Evolutionary conservation across 805 yeast genomes (phyloP), one percentile per base, ranked within the genome.

Genomic region (Candida endomychidarum): DNA sequence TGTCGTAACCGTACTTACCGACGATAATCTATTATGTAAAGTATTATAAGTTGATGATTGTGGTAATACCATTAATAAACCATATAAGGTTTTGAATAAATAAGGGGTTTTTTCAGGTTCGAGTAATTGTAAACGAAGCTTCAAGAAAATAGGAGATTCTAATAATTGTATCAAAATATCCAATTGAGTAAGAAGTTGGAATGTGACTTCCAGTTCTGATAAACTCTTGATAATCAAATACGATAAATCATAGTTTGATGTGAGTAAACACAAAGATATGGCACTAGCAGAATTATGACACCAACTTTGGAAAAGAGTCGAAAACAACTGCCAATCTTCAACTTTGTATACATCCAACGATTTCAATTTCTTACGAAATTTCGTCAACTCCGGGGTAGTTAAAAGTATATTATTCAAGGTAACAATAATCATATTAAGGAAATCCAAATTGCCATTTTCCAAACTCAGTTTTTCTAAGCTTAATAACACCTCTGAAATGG

Each of bases 61-160:
- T 0, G 99, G 99, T 36, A 93, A 63, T 4, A 93, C 72, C 99
- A 93, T 93, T 43, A 93, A 67, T 21, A 93, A 75, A 1, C 98
- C 99, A 58, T 88, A 93, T 21, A 93, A 72, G 38, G 96, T 86
- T 56, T 88, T 87, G 70, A 83, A 86, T 23, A 93, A 65, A 53
- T 75, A 85, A 1, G 95, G 95, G 56, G 85, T 75, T 47, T 75
- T 78, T 34, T 82, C 86, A 1, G 96, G 96, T 54, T 87, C 95
- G 34, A 93, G 66, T n/a, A 93, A 67, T 60, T 91, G 96, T 40
- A 93, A 67, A 43, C 99, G 75, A 47, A 90, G 71, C 51, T 85
- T 81, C 14, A 95, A 83, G 60, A 93, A 90, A 2, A 89, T 90
- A 1, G 97, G 98, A 2, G 95, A 83, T 60, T 93, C 99, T 11